These are phyloP conservation scores for Geoglossum cookeanum DNA, from an alignment of 2,329 filamentous ascomycete species.

Conservation along the genomic window DNA sequence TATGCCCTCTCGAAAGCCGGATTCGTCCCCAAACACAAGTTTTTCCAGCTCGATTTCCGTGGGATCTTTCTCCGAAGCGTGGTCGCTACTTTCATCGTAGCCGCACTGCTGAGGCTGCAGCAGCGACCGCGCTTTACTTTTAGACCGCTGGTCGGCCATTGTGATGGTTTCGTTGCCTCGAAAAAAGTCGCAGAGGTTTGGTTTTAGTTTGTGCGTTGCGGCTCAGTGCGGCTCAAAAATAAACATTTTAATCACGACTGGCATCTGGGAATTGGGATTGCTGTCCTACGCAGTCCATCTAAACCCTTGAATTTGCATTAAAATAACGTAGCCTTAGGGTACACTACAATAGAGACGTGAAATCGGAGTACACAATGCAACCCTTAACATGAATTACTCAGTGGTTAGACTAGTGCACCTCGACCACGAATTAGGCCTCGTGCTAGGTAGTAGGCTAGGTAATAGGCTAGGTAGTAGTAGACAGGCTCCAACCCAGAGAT, in stretches of 20 bases:
- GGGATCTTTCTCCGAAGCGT: conserved; percentile 48
- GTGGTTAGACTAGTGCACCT: background rate
- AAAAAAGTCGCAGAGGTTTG: background rate
- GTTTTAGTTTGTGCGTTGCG: background rate
- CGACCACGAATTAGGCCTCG: background rate
- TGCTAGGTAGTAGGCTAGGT: background rate
- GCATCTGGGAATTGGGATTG: background rate
- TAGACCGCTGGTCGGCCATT: background rate
- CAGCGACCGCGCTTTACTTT: background rate
- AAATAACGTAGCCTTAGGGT: background rate
- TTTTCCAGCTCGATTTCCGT: conserved; percentile 74
- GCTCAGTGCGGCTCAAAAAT: background rate
- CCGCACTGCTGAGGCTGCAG: background rate
- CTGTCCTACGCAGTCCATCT: background rate
- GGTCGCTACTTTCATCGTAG: conserved; percentile 8
- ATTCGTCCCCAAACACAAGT: conserved; percentile 70
- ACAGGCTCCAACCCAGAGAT: background rate
- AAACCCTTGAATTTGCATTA: background rate
- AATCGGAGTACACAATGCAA: background rate
- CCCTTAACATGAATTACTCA: background rate
- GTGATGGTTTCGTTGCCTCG: background rate
- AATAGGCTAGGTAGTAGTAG: too few relatives aligned
- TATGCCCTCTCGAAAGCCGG: conserved; percentile 61
- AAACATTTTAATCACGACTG: background rate
- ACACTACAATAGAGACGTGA: background rate